phyloP scores from a whole-genome alignment of 805 yeast species.

The Saccharomycopsis sp. region DNA sequence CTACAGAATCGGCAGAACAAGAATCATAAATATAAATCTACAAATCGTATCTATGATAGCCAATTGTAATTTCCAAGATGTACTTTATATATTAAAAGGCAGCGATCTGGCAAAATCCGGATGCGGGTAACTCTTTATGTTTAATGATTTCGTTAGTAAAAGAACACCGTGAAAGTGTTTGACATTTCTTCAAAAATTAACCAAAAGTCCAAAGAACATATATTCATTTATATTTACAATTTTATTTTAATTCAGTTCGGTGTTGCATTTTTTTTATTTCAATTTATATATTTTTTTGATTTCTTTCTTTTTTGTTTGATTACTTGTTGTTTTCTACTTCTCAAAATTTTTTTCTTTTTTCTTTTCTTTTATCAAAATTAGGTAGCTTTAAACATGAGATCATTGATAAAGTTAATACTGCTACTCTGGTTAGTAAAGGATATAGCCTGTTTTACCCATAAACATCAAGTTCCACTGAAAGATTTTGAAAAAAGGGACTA shows the following conservation, averaged over 20 bases:
- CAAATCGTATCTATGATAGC: neutral
- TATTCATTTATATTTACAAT: too few relatives aligned
- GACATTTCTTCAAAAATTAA: too few relatives aligned
- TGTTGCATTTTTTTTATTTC: too few relatives aligned
- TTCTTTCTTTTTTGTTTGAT: neutral
- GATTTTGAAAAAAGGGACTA: constrained; percentile 49
- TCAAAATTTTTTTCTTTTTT: neutral
- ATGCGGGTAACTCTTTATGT: too few relatives aligned
- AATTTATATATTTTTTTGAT: too few relatives aligned
- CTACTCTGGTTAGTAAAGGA: neutral
- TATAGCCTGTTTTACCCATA: neutral
- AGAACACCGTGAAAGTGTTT: too few relatives aligned
- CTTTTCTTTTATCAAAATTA: neutral
- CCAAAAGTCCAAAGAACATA: too few relatives aligned
- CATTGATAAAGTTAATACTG: neutral
- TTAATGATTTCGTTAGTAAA: too few relatives aligned
- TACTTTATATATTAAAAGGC: too few relatives aligned
- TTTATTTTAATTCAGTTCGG: too few relatives aligned
- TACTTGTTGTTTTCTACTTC: neutral
- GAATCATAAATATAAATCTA: constrained; percentile 1
- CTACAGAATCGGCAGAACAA: neutral
- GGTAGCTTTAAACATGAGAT: neutral
- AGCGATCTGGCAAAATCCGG: too few relatives aligned
- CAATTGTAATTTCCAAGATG: too few relatives aligned
- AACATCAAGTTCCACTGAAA: constrained; percentile 31